Evolutionary conservation across 176 grass and related monocot genomes (phyloP).

Genomic region (Phragmites australis): DNA sequence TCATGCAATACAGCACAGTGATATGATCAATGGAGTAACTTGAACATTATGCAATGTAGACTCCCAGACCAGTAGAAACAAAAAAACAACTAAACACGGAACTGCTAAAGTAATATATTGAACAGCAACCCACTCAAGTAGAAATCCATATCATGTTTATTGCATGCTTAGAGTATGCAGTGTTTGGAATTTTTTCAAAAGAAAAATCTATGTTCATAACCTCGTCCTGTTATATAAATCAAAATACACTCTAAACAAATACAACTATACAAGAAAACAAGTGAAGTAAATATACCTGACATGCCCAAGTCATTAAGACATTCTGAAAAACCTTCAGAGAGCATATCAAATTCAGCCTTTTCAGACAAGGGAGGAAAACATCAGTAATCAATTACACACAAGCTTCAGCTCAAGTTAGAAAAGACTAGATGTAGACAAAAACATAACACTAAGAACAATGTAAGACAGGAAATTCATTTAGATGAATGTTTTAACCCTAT

Average conservation of each 20-base stretch:
- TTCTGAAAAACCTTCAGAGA: conserved; percentile 91
- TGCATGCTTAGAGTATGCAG: background rate
- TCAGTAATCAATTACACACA: conserved; percentile 17
- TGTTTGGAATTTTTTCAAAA: background rate
- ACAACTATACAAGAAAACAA: background rate
- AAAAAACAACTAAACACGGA: background rate
- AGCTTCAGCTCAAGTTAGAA: background rate
- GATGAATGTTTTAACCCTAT: background rate
- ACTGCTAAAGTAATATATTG: background rate
- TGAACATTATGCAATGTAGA: background rate
- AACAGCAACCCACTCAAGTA: conserved; percentile 1
- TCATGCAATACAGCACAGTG: background rate
- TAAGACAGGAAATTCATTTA: conserved; percentile 19
- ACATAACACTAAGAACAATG: background rate
- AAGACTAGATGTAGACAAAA: background rate
- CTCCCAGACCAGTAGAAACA: background rate
- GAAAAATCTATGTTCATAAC: background rate
- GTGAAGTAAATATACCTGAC: conserved; percentile 59
- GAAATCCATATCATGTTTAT: background rate
- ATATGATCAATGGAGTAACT: background rate
- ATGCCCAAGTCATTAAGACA: conserved; percentile 62
- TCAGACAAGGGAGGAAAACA: conserved; percentile 24
- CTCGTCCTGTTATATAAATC: background rate
- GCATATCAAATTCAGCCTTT: conserved; percentile 85
- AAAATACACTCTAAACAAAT: background rate